Conservation (phyloP, 176 grass and related monocot genomes). For the Juncus effusus region DNA sequence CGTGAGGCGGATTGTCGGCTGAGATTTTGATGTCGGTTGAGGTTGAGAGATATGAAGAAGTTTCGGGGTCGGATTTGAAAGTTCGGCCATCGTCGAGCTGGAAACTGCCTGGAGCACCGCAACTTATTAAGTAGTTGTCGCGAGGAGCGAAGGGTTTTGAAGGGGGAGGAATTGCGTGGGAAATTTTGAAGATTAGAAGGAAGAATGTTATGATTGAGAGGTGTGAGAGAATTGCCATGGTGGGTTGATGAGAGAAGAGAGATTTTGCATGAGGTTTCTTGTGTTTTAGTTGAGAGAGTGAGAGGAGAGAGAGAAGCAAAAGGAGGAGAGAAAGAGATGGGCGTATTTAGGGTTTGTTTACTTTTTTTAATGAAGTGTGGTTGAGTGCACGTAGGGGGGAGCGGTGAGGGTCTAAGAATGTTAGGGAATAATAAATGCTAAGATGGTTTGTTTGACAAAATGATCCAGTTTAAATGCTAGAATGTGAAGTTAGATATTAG, state of each 20-base stretch:
- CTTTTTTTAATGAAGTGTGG: conserved; percentile 4
- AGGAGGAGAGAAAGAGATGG: too few species aligned
- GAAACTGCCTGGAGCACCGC: conserved; percentile 43
- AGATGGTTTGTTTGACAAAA: background rate
- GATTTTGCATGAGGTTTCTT: conserved; percentile 10
- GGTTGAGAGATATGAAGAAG: conserved; percentile 74
- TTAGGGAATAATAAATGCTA: background rate
- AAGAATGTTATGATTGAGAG: conserved; percentile 16
- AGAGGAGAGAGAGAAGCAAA: too few species aligned
- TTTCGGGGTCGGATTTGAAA: conserved; percentile 77
- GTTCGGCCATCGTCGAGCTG: conserved; percentile 73
- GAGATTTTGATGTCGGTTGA: conserved; percentile 57
- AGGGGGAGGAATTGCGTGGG: conserved; percentile 41
- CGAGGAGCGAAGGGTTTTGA: conserved; percentile 44
- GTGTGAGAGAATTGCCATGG: background rate
- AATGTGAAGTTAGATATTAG: too few species aligned
- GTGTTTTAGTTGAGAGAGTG: background rate
- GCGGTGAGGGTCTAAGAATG: background rate
- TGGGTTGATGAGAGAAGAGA: background rate
- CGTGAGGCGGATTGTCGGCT: conserved; percentile 32
- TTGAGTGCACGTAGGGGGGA: conserved; percentile 28
- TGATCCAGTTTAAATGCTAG: background rate
- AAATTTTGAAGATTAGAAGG: conserved; percentile 20
- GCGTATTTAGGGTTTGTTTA: background rate
- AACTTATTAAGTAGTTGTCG: conserved; percentile 80